Evolutionary conservation across 805 yeast genomes (phyloP).

Genomic region (Starmerella ratchasimensis): DNA sequence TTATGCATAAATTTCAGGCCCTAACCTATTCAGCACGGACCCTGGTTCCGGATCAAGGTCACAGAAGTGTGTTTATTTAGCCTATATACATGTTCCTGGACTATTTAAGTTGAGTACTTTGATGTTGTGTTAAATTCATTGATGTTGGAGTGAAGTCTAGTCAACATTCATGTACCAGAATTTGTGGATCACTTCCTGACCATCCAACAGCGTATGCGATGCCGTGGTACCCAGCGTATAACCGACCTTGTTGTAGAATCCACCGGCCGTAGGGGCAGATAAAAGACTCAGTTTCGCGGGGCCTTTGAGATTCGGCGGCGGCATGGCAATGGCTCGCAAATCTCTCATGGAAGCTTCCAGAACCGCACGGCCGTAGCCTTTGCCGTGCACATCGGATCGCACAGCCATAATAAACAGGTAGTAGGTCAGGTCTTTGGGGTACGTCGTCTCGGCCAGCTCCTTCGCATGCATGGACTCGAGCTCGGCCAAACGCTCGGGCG

Average conservation of each 20-base stretch:
- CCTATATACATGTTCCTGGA: no score
- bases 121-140: no score
- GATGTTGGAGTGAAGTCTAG: no score
- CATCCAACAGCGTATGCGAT: not conserved
- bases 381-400: constrained; percentile 7
- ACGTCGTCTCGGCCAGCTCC: constrained; percentile 3
- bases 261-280: constrained; percentile 6
- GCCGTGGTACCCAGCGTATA: not conserved
- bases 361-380: constrained; percentile 5
- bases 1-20: no score
- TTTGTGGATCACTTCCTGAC: no score
- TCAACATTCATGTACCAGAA: no score
- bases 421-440: constrained; percentile 6
- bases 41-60: no score
- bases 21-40: no score
- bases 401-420: constrained; percentile 4
- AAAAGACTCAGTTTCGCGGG: constrained; percentile 9
- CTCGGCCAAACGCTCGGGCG: constrained; percentile 3
- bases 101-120: no score
- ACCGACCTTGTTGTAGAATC: constrained; percentile 6
- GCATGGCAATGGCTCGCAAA: not conserved
- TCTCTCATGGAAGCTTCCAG: not conserved
- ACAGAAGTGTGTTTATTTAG: no score
- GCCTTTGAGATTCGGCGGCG: constrained; percentile 9
- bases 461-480: constrained; percentile 1